phyloP scores from a whole-genome alignment of 1,284 basidiomycete genomes.

The Trichosporon sp. region DNA sequence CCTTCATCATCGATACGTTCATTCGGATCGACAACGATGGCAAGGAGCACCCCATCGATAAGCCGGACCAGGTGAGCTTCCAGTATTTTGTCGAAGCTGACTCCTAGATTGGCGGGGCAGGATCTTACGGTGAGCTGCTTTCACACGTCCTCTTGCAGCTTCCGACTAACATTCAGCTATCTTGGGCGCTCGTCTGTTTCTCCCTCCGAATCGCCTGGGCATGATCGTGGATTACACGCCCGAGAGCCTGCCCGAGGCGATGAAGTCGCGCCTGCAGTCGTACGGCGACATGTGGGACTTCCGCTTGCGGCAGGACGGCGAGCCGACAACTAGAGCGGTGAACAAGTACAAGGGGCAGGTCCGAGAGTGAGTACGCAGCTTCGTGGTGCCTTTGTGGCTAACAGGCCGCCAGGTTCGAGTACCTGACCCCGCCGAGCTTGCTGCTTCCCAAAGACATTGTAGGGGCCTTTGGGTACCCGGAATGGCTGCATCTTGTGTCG shows the following conservation, averaged over 20 bases:
- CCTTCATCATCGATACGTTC: slow-evolving; percentile 47
- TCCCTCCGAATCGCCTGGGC: slow-evolving; percentile 31
- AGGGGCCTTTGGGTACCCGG: slow-evolving; percentile 17
- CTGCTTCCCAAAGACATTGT: slow-evolving; percentile 26
- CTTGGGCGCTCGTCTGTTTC: slow-evolving; percentile 43
- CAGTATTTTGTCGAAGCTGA: not conserved
- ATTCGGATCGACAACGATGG: slow-evolving; percentile 34
- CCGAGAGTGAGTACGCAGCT: slow-evolving; percentile 28
- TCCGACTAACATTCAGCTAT: slow-evolving; percentile 25
- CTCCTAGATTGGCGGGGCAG: slow-evolving; percentile 44
- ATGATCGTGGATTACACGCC: slow-evolving; percentile 44
- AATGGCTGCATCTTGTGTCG: slow-evolving; percentile 36
- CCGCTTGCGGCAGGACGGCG: slow-evolving; percentile 31
- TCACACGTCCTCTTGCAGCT: not conserved
- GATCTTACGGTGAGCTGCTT: slow-evolving; percentile 39
- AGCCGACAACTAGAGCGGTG: slow-evolving; percentile 34
- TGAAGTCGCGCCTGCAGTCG: slow-evolving; percentile 24
- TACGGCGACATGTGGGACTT: slow-evolving; percentile 46
- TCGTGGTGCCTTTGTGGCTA: not conserved
- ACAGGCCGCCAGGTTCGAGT: slow-evolving; percentile 32
- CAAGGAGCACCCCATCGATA: slow-evolving; percentile 26
- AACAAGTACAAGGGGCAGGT: slow-evolving; percentile 38
- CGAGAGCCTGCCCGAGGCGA: slow-evolving; percentile 24
- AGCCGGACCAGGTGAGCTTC: slow-evolving; percentile 36
- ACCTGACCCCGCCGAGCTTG: slow-evolving; percentile 29